Percentiles rank a stretch among this genome's conserved stretches.
These are phyloP conservation scores for Suillus discolor DNA, from an alignment of 768 basidiomycete genomes.

Conservation along the genomic window DNA sequence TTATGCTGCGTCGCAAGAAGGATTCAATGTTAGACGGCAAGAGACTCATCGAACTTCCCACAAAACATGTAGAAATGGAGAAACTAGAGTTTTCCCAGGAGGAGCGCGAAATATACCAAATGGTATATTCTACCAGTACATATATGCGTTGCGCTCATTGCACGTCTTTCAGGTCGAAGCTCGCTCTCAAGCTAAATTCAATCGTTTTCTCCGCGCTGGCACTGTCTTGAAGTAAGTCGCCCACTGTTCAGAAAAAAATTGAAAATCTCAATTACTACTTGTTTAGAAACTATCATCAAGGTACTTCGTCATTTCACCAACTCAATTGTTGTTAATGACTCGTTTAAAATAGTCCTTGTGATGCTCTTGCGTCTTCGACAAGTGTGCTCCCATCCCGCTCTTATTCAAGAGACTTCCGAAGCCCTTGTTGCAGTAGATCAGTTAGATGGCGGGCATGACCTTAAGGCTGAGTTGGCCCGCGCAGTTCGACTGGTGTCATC, in stretches of 20 bases:
- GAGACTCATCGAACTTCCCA: conserved; percentile 64
- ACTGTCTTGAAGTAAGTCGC: conserved; percentile 64
- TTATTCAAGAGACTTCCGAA: conserved; percentile 59
- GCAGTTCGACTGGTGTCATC: conserved; percentile 44
- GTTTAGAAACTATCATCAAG: conserved; percentile 56
- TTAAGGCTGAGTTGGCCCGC: conserved; percentile 46
- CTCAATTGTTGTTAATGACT: background rate
- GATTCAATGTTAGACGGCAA: conserved; percentile 66
- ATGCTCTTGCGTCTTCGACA: conserved; percentile 61
- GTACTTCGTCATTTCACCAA: conserved; percentile 38
- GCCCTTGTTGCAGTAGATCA: conserved; percentile 48
- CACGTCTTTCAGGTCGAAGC: conserved; percentile 46
- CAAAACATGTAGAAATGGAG: conserved; percentile 51
- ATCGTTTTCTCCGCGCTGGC: conserved; percentile 58
- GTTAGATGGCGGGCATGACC: conserved; percentile 28
- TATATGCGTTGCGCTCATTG: background rate
- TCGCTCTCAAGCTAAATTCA: conserved; percentile 61
- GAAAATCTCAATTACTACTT: background rate
- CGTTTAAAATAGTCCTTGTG: conserved; percentile 38
- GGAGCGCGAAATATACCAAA: conserved; percentile 65
- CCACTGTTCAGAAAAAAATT: background rate
- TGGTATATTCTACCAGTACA: conserved; percentile 33
- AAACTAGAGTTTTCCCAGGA: conserved; percentile 60
- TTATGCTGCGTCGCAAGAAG: conserved; percentile 65
- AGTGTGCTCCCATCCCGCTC: conserved; percentile 66